Conservation (phyloP, 1,284 basidiomycete species). For the Kalmanozyma brasiliensis region DNA sequence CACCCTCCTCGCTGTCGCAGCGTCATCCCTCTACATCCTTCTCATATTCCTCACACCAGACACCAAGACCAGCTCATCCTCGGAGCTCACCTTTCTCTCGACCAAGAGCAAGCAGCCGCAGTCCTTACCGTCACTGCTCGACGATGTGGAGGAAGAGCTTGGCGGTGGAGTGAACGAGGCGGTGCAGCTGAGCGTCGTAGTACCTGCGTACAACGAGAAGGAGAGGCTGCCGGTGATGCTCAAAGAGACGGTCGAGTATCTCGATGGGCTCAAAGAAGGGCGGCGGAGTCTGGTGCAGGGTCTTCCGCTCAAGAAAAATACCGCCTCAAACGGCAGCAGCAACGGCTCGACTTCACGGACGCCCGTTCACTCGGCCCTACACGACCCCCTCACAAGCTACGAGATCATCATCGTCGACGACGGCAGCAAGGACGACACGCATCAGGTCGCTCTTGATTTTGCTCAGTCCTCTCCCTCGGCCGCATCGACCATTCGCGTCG, state of each 20-base stretch:
- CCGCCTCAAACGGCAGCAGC: not conserved
- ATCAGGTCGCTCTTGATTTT: conserved; percentile 75
- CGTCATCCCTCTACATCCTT: conserved; percentile 22
- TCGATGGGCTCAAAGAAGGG: conserved; percentile 68
- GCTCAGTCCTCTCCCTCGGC: conserved; percentile 72
- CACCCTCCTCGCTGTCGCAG: conserved; percentile 7
- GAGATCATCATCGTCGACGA: conserved; percentile 91
- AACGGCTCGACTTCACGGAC: not conserved
- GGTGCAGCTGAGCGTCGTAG: conserved; percentile 76
- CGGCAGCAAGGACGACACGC: conserved; percentile 82
- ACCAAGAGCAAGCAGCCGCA: conserved; percentile 4
- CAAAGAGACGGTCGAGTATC: conserved; percentile 73
- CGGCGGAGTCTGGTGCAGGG: conserved; percentile 22
- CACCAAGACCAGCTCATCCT: conserved; percentile 8
- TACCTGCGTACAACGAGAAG: conserved; percentile 91
- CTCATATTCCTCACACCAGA: conserved; percentile 31
- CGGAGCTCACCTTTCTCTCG: conserved; percentile 28
- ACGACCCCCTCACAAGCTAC: conserved; percentile 39
- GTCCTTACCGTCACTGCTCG: conserved; percentile 17
- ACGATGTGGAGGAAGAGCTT: conserved; percentile 2
- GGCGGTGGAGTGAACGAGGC: conserved; percentile 10
- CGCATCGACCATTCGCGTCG: conserved; percentile 75
- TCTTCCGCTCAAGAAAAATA: not conserved
- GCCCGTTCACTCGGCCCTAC: conserved; percentile 16
- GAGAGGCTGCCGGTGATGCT: conserved; percentile 84